Base-by-base conservation (phyloP, 768 basidiomycete genomes). In the Termitomyces titanicus region DNA sequence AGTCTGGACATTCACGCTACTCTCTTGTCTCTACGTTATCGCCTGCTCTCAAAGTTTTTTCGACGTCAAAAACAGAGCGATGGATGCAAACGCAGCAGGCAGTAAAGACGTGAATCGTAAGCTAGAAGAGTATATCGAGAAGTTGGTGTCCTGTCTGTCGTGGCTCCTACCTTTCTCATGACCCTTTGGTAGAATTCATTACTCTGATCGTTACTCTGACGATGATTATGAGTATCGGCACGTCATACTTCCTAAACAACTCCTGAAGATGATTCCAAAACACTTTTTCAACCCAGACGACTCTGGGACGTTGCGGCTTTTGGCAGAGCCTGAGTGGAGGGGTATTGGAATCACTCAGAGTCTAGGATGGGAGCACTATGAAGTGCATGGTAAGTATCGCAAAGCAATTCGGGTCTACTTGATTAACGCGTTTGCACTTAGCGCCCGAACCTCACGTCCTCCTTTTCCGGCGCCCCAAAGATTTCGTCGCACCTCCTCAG, bases 301-400 rank as follows among this genome's bases (percentile, higher is more conserved):
- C 13, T 79, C 83, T 39, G 91, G 92, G 5, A 83, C 87, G 4
- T 78, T 98, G 51, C 83, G 94, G 3, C 81, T 98, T 39, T 74
- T 98, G 54, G 69, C 82, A 3, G 96, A 99, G 67, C 72, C 80
- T 40, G 97, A 99, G 71, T 99, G 96, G 96, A 81, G 96, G 68
- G 90, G 91, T 0, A 93, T 99, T 53, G 96, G 96, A 9, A 96
- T 98, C 59, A 90, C 89, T 39, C 96, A 99, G 73, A 94, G 92
- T 70, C 76, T 96, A 22, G 95, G 95, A 3, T 98, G 95, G 94
- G 90, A 92, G 66, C 94, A 97, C 64, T 98, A 95, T 64, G 94
- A 95, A 76, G 91, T 95, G n/a, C 95, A 98, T 65, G 91, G 94
- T 88, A 59, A 59, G 79, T 53, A 27, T 48, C 25, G 43, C 55